Evolutionary conservation across 192 early-diverging fungal species (phyloP), one percentile per base, ranked within the genome.

Genomic region (Haplosporangium gracile): DNA sequence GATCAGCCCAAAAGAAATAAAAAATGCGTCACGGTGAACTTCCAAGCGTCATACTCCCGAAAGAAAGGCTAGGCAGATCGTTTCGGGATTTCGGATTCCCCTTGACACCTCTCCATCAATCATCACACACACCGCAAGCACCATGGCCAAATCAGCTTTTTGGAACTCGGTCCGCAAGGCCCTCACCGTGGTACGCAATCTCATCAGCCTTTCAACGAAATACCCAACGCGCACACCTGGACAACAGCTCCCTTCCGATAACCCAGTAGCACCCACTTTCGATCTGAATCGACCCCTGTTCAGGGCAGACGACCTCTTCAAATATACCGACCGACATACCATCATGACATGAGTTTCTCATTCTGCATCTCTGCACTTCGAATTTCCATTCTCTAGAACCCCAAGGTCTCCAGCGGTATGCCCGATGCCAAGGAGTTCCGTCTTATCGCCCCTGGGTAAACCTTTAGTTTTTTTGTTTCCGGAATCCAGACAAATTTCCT

Each of bases 371-470:
- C 39, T 51, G 11, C 43, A 39, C 51, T 77, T 47, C 36, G 51
- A 40, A 29, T 43, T 29, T 13, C 13, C 34, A 63, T 53, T 11
- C 55, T 77, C 38, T 85, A 93, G 92, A 93, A 92, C 83, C 91
- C 91, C 55, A 89, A 93, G 65, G 92, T 91, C 72, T 92, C 90
- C 71, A 89, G 93, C 39, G 94, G 94, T 82, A 93, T 94, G 93
- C 92, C 94, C 45, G 89, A 90, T 71, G 88, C 90, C 68, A 92
- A 91, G 70, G 90, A 92, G 63, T 95, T 93, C 92, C 93, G 95
- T 88, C 91, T 90, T 24, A 91, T 93, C 72, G 92, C 95, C 47
- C 90, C 92, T 63, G 93, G 89, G 92, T 93, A 91, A 81, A 70
- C 69, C 18, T 5, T 51, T 18, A 51, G 24, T n/a, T 6, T 15